Evolutionary conservation across 2,329 filamentous ascomycete genomes (phyloP).

Genomic region (Trichoderma semiorbis): DNA sequence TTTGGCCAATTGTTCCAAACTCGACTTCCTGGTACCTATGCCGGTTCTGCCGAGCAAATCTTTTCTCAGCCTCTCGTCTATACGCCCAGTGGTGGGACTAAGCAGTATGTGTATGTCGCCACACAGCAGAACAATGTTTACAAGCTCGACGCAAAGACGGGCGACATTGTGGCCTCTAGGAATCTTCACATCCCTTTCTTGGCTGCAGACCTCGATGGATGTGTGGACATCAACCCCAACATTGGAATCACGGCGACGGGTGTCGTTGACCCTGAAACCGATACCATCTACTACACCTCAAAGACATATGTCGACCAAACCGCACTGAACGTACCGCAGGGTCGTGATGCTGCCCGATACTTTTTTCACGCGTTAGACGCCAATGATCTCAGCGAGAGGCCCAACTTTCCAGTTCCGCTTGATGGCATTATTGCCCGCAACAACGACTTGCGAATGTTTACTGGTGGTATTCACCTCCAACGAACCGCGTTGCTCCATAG

Average conservation of each 20-base stretch:
- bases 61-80: constrained; percentile 49
- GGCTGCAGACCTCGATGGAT: constrained; percentile 45
- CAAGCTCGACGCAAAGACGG: constrained; percentile 53
- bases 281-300: constrained; percentile 43
- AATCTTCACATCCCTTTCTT: constrained; percentile 50
- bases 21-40: constrained; percentile 50
- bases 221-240: constrained; percentile 46
- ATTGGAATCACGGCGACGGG: constrained; percentile 46
- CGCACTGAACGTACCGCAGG: constrained; percentile 30
- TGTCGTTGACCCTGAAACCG: constrained; percentile 43
- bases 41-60: constrained; percentile 48
- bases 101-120: constrained; percentile 53
- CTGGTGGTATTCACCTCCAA: constrained; percentile 51
- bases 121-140: constrained; percentile 58
- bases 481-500: constrained; percentile 46
- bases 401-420: constrained; percentile 46
- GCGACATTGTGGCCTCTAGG: constrained; percentile 45
- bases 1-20: constrained; percentile 56
- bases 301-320: constrained; percentile 41
- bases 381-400: constrained; percentile 36
- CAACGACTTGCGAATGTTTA: constrained; percentile 46
- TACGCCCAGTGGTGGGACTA: constrained; percentile 43
- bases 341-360: constrained; percentile 34
- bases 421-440: constrained; percentile 47
- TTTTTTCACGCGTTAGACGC: constrained; percentile 38